Evolutionary conservation across 306 rosid genomes (phyloP).

Genomic region (Prunus kanzakura): DNA sequence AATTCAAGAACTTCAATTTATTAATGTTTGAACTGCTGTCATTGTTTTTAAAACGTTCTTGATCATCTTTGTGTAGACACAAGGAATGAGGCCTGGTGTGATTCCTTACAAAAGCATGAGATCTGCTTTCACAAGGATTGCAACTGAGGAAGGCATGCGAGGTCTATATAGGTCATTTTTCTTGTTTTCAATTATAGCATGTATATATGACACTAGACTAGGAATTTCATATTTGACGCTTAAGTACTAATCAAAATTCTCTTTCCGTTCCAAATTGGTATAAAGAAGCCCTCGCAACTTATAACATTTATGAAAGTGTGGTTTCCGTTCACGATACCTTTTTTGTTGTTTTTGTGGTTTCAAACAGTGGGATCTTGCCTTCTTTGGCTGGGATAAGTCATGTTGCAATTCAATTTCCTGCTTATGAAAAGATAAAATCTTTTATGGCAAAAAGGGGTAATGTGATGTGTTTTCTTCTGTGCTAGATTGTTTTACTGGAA

Average conservation of each 20-base stretch:
- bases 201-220: not conserved
- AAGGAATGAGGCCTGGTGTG: constrained; percentile 87
- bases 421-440: constrained; percentile 74
- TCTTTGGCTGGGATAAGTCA: constrained; percentile 93
- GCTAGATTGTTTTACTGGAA: not conserved
- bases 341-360: constrained; percentile 25
- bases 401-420: constrained; percentile 95
- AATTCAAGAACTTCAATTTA: not conserved
- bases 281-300: not conserved
- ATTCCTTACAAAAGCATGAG: constrained; percentile 81
- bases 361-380: constrained; percentile 84
- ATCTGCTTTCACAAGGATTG: constrained; percentile 82
- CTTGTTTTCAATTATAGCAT: not conserved
- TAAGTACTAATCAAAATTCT: not conserved
- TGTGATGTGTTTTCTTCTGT: constrained; percentile 16
- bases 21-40: not conserved
- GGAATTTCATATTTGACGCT: not conserved
- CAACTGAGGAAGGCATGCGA: constrained; percentile 82
- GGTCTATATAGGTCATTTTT: constrained; percentile 79
- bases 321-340: constrained; percentile 11
- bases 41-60: constrained; percentile 19
- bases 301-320: not conserved
- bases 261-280: not conserved
- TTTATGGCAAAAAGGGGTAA: constrained; percentile 71
- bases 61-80: constrained; percentile 49